Evolutionary conservation across 805 yeast species (phyloP).

Genomic region (Pichia manshurica): DNA sequence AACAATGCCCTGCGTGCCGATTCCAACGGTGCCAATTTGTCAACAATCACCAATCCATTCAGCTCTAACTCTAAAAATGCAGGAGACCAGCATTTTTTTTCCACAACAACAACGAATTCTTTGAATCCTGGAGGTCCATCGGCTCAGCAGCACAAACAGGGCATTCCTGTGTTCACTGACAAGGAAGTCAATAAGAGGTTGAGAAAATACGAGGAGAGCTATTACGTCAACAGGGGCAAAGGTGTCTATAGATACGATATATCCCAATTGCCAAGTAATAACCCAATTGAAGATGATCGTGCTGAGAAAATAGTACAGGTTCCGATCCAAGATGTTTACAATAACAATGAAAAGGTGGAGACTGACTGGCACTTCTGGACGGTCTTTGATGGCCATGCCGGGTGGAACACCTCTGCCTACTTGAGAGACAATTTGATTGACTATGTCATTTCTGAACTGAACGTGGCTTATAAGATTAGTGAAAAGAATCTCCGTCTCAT

Average conservation of each 20-base stretch:
- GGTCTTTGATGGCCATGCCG: constrained; percentile 94
- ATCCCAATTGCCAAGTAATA: constrained; percentile 83
- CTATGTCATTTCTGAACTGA: constrained; percentile 71
- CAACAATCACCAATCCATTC: background rate
- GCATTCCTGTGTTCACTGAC: constrained; percentile 52
- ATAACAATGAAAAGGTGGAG: constrained; percentile 38
- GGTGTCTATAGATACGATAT: constrained; percentile 88
- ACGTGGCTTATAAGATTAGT: constrained; percentile 54
- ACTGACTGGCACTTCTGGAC: constrained; percentile 94
- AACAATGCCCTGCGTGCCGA: constrained; percentile 27
- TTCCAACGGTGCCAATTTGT: constrained; percentile 9
- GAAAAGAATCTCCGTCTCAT: constrained; percentile 46
- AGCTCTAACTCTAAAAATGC: background rate
- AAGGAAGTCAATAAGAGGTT: constrained; percentile 66
- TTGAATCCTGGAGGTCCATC: constrained; percentile 38
- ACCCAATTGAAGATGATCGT: constrained; percentile 92
- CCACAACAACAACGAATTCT: constrained; percentile 37
- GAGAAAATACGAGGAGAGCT: constrained; percentile 74
- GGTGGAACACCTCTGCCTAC: constrained; percentile 88
- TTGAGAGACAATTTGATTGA: constrained; percentile 73
- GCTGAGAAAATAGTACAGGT: constrained; percentile 75
- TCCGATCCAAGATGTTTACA: constrained; percentile 57
- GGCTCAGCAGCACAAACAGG: constrained; percentile 40
- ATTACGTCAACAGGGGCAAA: constrained; percentile 71
- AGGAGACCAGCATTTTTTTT: constrained; percentile 23